Evolutionary conservation across 176 grass and related monocot genomes (phyloP), one percentile per base, ranked within the genome.

Genomic region (Paspalum vaginatum): DNA sequence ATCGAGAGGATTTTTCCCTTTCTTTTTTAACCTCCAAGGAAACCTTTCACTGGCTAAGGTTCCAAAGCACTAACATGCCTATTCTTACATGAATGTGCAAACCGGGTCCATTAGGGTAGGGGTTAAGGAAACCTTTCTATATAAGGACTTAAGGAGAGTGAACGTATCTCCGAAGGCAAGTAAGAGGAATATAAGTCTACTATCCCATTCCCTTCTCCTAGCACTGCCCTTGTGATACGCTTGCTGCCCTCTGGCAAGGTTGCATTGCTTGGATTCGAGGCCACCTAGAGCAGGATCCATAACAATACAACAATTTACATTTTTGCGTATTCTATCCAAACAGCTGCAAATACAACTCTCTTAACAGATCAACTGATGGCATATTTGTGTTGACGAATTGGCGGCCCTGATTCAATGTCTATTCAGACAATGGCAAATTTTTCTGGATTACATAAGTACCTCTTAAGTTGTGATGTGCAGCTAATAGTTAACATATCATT

Each of bases 21-120:
- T 67, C 20, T 26, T 68, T 58, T 11, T 52, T 50, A 51, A 76
- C 11, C 61, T 4, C 25, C 68, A 76, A 61, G 4, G n/a, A 77
- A 77, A 82, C 77, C 9, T 70, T 56, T 40, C 13, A 1, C 77
- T 61, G 21, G 4, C 18, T 38, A 77, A 77, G 51, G 22, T 82
- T 76, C 4, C 45, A 55, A 56, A 55, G 22, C 7, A 13, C 18
- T 38, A 70, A 48, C 14, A 1, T 77, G 63, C 4, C n/a, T 38
- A 50, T 61, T 61, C 27, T 61, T 75, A 76, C 15, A 69, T 20
- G 37, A 22, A 67, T 15, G 24, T 9, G 62, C 15, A 47, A 9
- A 37, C 57, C 32, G 52, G 44, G 8, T 70, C 72, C 8, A 32
- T 32, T 32, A 32, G 32, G 1, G 32, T 32, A 32, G 32, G 32